phyloP scores from a whole-genome alignment of 73 alveolate species.

The Paramecium octaurelia region DNA sequence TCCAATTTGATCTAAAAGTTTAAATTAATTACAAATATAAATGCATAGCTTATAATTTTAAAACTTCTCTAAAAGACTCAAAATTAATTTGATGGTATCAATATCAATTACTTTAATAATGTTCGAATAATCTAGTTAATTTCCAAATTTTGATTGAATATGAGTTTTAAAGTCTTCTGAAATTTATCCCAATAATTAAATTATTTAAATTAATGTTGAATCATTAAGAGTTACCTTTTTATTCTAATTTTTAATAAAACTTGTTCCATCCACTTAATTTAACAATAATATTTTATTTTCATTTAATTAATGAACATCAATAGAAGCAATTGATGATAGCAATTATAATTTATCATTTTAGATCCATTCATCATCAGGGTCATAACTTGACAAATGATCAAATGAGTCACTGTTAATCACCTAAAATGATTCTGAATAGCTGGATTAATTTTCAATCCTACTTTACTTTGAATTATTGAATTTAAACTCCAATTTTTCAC shows the following conservation, averaged over 20 bases:
- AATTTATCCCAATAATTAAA: conserved; percentile 75
- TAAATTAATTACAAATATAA: conserved; percentile 84
- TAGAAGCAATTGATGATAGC: conserved; percentile 16
- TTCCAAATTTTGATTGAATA: neutral
- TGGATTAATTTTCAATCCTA: neutral
- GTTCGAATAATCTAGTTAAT: conserved; percentile 62
- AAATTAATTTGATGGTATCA: conserved; percentile 67
- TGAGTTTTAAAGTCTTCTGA: conserved; percentile 73
- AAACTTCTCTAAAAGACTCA: conserved; percentile 83
- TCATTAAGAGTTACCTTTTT: conserved; percentile 77
- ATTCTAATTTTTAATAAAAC: conserved; percentile 35
- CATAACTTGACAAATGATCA: conserved; percentile 72
- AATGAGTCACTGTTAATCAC: neutral
- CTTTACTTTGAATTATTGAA: neutral
- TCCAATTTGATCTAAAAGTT: conserved; percentile 72
- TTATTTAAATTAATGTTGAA: conserved; percentile 74
- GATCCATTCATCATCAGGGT: conserved; percentile 80
- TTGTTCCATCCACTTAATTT: neutral
- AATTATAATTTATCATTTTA: conserved; percentile 41
- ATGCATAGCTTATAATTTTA: conserved; percentile 81
- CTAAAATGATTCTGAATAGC: neutral
- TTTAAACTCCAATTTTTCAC: neutral
- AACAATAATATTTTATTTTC: neutral
- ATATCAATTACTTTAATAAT: conserved; percentile 74
- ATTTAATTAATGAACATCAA: neutral